A percentile compares a stretch with the other conserved stretches of the same genome.
Evolutionary conservation across 2,329 filamentous ascomycete species (phyloP).

Genomic region (Colletotrichum liriopes): DNA sequence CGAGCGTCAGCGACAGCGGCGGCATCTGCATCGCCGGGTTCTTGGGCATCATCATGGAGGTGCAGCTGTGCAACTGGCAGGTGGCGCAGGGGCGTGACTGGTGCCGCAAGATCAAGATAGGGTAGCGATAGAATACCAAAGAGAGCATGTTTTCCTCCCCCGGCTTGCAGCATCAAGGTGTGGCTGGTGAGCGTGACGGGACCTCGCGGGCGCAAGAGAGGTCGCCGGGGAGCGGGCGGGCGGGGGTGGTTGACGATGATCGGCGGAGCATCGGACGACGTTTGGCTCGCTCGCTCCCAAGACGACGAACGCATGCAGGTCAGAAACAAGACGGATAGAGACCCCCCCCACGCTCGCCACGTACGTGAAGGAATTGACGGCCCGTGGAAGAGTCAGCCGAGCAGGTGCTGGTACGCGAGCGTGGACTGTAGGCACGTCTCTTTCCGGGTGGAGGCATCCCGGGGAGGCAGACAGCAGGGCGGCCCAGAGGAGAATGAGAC

Average conservation of each 20-base stretch:
- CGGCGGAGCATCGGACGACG: slow-evolving; percentile 12
- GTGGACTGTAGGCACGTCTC: background rate
- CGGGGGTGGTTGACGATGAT: background rate
- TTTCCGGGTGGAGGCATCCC: background rate
- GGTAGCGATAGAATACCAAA: slow-evolving; percentile 45
- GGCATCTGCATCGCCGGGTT: slow-evolving; percentile 93
- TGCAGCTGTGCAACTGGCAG: slow-evolving; percentile 87
- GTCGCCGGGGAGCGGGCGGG: background rate
- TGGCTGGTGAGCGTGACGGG: background rate
- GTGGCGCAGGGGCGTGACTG: slow-evolving; percentile 84
- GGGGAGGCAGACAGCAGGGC: background rate
- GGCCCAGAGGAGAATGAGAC: slow-evolving; percentile 17
- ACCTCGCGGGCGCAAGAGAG: background rate
- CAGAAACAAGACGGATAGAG: background rate
- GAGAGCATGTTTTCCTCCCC: background rate
- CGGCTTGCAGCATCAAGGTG: background rate
- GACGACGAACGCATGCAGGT: background rate
- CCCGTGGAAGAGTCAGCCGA: background rate
- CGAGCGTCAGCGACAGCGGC: slow-evolving; percentile 91
- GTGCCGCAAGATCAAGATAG: slow-evolving; percentile 72
- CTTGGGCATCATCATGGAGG: slow-evolving; percentile 86
- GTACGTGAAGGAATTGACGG: no score
- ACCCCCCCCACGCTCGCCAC: background rate
- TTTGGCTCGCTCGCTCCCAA: background rate
- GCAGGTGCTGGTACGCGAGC: background rate